Base-by-base conservation (phyloP, 148 eudicot species). In the Camellia japonica region DNA sequence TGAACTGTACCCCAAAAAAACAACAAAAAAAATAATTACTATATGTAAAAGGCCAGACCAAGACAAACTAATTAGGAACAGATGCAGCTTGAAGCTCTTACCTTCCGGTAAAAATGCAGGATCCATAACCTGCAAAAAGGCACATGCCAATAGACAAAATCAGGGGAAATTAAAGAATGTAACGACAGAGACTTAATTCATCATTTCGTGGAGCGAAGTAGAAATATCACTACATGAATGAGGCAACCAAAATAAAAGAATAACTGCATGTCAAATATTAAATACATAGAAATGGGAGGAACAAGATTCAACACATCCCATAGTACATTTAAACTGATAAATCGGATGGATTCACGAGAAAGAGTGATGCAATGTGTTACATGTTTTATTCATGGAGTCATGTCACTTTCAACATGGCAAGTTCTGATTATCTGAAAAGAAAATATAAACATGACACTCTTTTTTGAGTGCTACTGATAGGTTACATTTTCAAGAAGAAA, bases 61-160 rank as follows among this genome's bases (percentile, higher is more conserved):
- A 71, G 38, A 51, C 23, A 3, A 51, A 41, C 12, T 7, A 59
- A 23, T 47, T 20, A 18, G 46, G 1, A 38, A 15, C 13, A 69
- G 13, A 78, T 16, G 15, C 11, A 23, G 63, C 20, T 44, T 41
- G 7, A 58, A 64, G 65, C 11, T 78, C 85, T 88, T 84, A 93
- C 97, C 95, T 93, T 83, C 97, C 97, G 2, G 87, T 84, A 89
- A 91, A 93, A 70, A 58, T 84, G 77, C 97, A 93, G 18, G 93
- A 88, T 78, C 97, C 93, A 83, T 91, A 87, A 77, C 97, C 97
- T 93, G 93, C 83, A 80, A 80, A 63, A 73, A 47, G 46, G 52
- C 62, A 62, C 62, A 54, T 68, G 54, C 20, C 18, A 74, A 67
- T 61, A 74, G 13, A 44, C 12, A 58, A 41, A 66, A 83, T 79